Base-by-base conservation (phyloP, 192 early-diverging fungal species). In the Gaertneriomyces sp. region DNA sequence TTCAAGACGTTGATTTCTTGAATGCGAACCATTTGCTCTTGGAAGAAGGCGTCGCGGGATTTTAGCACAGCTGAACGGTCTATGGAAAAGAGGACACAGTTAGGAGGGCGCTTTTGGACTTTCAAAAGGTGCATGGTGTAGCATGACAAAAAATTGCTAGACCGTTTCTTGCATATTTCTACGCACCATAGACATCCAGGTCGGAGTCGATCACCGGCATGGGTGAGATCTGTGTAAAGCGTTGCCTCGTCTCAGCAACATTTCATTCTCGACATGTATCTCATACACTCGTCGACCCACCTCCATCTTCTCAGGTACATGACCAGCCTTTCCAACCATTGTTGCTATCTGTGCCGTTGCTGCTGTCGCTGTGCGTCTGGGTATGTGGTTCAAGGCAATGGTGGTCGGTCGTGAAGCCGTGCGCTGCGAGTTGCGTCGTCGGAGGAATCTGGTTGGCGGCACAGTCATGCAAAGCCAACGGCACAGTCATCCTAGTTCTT, bases 1-100 rank as follows among this genome's bases (percentile, higher is more conserved):
- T 89, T 81, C 16, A 94, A 74, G 58, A 93, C 84, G 59, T 87
- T 84, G 58, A 91, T 82, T 79, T 96, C 93, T 87, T 93, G 88
- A 40, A 82, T 85, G 60, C 90, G 88, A n/a, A 98, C 88, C 89
- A 94, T 91, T 68, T 93, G 83, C 71, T 93, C 92, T 46, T 89
- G 87, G 77, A 91, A 81, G 71, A 87, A 82, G 53, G 84, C 89
- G 69, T 91, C 90, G 33, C 88, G 85, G 70, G 88, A 83, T 62
- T 85, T 86, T 53, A 87, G 65, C 33, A 89, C 68, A 16, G 87
- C 87, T 74, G 68, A 53, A 16, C 69, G 52, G 60, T 77, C 79
- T 78, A 63, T 14, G 25, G 44, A 50, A n/a, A 38, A 38, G 20
- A 8, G 0, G 39, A 9, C 54, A 33, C 3, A 38, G 17, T 49